These are phyloP conservation scores for Tarenaya hassleriana DNA, from an alignment of 345 rosid genomes.

Conservation along the genomic window DNA sequence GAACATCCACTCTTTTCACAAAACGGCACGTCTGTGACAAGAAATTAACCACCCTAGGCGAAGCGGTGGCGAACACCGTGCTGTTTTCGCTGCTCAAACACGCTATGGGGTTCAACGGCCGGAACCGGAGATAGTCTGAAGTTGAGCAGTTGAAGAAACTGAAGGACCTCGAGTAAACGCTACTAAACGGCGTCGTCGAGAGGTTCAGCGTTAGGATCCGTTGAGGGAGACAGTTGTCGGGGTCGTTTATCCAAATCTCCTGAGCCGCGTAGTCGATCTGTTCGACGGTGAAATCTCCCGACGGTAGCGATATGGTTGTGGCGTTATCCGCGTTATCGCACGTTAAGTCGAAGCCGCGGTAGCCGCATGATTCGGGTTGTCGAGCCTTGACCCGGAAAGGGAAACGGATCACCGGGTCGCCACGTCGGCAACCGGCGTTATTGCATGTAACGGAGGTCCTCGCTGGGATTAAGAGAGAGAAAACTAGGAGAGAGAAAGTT, in stretches of 20 bases:
- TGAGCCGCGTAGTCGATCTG: constrained; percentile 49
- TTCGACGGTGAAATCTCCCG: constrained; percentile 44
- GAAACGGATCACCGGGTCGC: constrained; percentile 40
- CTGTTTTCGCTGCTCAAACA: constrained; percentile 44
- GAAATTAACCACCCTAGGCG: constrained; percentile 8
- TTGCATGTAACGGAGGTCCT: constrained; percentile 24
- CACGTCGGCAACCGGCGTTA: constrained; percentile 31
- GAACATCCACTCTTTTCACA: constrained; percentile 34
- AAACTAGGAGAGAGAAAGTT: constrained; percentile 14
- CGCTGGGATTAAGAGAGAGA: constrained; percentile 19
- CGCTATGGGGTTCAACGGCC: constrained; percentile 43
- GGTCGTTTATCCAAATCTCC: constrained; percentile 65
- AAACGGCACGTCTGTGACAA: constrained; percentile 35
- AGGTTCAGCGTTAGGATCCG: constrained; percentile 56
- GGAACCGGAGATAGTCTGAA: constrained; percentile 21
- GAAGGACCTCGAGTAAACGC: constrained; percentile 36
- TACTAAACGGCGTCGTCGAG: constrained; percentile 43
- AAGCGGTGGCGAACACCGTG: constrained; percentile 61
- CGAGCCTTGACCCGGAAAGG: constrained; percentile 46
- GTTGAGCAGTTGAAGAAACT: constrained; percentile 55
- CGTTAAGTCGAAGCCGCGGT: constrained; percentile 43
- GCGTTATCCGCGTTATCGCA: constrained; percentile 37
- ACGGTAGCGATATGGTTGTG: constrained; percentile 33
- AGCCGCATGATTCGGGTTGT: constrained; percentile 45
- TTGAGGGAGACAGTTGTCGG: constrained; percentile 45